phyloP scores from a whole-genome alignment of 2,329 filamentous ascomycete species.

The Coniochaeta sp. region DNA sequence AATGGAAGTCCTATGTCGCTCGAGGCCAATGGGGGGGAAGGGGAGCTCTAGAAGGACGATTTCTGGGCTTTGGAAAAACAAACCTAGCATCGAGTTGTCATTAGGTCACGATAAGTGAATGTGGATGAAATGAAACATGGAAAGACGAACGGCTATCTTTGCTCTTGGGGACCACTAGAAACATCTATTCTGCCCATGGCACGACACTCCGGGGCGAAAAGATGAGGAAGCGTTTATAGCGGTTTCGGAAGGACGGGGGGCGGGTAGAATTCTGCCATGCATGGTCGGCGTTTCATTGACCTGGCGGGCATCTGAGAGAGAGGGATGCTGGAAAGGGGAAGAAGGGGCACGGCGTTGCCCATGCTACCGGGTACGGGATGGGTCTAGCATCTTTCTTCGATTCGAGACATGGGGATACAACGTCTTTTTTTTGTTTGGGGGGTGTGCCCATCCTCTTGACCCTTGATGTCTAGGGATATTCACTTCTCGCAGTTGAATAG shows the following conservation, averaged over 20 bases:
- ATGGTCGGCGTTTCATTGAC: conserved; percentile 11
- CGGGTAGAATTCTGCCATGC: conserved; percentile 5
- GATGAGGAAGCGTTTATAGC: background rate
- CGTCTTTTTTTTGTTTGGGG: background rate
- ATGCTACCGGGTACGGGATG: background rate
- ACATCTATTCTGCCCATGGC: background rate
- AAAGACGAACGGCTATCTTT: background rate
- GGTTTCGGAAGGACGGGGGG: background rate
- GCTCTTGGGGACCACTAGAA: background rate
- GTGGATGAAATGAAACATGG: background rate
- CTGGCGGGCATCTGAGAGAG: background rate
- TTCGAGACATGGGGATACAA: background rate
- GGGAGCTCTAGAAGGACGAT: conserved; percentile 37
- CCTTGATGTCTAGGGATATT: background rate
- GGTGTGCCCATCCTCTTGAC: background rate
- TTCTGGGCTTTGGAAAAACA: background rate
- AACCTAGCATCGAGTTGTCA: background rate
- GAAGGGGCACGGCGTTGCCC: conserved; percentile 6
- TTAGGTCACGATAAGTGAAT: background rate
- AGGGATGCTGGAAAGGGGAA: conserved; percentile 1
- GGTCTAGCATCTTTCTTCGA: background rate
- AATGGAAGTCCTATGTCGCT: conserved; percentile 51
- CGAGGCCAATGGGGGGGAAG: conserved; percentile 49
- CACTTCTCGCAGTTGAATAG: background rate
- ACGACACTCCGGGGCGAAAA: background rate